Evolutionary conservation across 768 basidiomycete species (phyloP), one percentile per base, ranked within the genome.

Genomic region (Lentinula guzmanii): DNA sequence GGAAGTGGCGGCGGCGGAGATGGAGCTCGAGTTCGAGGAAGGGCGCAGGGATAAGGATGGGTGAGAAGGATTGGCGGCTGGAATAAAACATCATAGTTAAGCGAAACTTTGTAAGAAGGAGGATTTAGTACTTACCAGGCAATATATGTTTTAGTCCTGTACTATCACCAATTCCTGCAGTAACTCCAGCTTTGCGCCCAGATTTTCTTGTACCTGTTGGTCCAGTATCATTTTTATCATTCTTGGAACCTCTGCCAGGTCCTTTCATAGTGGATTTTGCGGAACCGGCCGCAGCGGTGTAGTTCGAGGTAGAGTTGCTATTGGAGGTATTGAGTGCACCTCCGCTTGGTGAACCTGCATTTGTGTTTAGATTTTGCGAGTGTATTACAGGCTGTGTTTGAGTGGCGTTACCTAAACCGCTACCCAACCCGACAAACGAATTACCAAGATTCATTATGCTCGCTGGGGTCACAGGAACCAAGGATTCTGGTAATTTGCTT

Each of bases 371-470:
- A 13, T 43, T 42, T 6, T n/a, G 24, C 21, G 53, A 3, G 5
- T 37, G 37, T 4, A 21, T 18, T 21, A 16, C 7, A 7, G 35
- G 16, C n/a, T 55, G 53, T 9, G 8, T 21, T n/a, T 41, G 35
- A 15, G 5, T 45, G 42, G 13, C 18, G 39, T 24, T 43, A 16
- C 43, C 43, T 67, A 62, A 74, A 83, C 52, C 80, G 77, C 56
- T 82, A 75, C 5, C 86, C 84, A 2, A 89, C 71, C 41, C 82
- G 75, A 3, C 58, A 7, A 56, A 42, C 21, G 55, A 56, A 16
- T 39, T 39, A 9, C 87, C 86, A 6, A 98, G 79, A 65, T 95
- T 95, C 91, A 98, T 93, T 69, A 98, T 89, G 61, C 86, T 91
- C 0, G 93, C 90, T 0, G 95, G 95, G 0, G 95, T 97, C 48